A percentile compares a stretch with the other conserved stretches of the same genome.
Conservation (phyloP, 2,329 filamentous ascomycete species). For the Aspergillus novoparasiticus region DNA sequence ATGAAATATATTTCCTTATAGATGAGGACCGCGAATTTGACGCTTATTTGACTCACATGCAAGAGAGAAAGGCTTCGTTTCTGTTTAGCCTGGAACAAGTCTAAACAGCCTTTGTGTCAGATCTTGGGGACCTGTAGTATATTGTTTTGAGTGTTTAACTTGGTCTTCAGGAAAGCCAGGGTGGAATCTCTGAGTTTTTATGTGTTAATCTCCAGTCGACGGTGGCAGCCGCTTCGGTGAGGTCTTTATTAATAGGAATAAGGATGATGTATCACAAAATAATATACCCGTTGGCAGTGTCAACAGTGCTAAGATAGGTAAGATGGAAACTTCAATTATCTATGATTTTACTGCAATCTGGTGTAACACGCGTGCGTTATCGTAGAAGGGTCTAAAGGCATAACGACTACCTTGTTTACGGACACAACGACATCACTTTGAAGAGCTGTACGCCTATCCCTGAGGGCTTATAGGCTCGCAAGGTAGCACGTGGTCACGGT, state of each 20-base stretch:
- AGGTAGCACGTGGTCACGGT: too few relatives aligned
- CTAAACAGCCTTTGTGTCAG: slow-evolving; percentile 4
- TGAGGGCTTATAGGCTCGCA: too few relatives aligned
- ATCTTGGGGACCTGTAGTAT: not conserved
- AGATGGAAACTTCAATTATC: not conserved
- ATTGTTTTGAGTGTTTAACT: not conserved
- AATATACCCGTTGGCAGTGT: not conserved
- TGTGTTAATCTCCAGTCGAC: not conserved
- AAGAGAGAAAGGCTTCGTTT: slow-evolving; percentile 59
- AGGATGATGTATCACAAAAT: not conserved
- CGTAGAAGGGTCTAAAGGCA: not conserved
- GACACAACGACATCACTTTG: not conserved
- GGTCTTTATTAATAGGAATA: not conserved
- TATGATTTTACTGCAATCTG: not conserved
- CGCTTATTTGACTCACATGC: slow-evolving; percentile 69
- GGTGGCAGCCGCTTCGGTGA: not conserved
- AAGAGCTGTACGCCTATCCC: not conserved
- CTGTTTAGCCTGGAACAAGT: slow-evolving; percentile 43
- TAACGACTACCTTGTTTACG: not conserved
- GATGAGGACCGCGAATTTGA: slow-evolving; percentile 71
- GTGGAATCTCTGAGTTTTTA: not conserved
- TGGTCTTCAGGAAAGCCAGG: not conserved
- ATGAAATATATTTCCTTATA: slow-evolving; percentile 66
- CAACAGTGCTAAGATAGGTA: not conserved
- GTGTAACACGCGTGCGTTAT: not conserved